phyloP scores from a whole-genome alignment of 331 rosid species.

The Spiraea crenata region DNA sequence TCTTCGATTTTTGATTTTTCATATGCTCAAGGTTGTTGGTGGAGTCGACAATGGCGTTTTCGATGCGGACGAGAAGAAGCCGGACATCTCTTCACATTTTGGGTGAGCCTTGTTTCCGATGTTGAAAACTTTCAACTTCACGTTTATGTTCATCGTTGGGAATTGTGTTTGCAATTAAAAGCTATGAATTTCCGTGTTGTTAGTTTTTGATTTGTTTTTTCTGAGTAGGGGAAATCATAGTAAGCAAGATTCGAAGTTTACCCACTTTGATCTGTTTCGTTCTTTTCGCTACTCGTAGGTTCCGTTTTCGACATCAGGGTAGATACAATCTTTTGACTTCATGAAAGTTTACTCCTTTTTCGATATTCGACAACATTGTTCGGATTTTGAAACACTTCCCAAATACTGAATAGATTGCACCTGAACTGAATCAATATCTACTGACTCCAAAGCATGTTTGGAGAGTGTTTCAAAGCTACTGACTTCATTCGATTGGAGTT shows the following conservation, averaged over 20 bases:
- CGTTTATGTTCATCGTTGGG: neutral
- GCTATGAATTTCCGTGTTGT: neutral
- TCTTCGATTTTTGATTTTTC: neutral
- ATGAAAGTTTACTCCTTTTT: neutral
- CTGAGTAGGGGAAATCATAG: neutral
- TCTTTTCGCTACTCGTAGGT: neutral
- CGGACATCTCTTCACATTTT: constrained; percentile 24
- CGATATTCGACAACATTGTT: neutral
- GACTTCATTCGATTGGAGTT: neutral
- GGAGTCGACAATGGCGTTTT: constrained; percentile 23
- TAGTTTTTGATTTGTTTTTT: neutral
- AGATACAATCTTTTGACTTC: neutral
- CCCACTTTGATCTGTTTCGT: neutral
- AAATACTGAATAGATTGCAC: neutral
- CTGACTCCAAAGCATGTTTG: neutral
- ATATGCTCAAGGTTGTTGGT: constrained; percentile 25
- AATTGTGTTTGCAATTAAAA: neutral
- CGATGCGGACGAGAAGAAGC: constrained; percentile 33
- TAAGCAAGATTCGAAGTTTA: neutral
- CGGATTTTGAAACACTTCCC: neutral
- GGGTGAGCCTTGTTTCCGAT: constrained; percentile 23
- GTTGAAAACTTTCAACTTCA: neutral
- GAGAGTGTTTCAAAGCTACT: neutral
- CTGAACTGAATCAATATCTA: neutral
- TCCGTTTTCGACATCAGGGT: neutral